Conservation (phyloP, 129 eudicot species). For the Helichrysum umbraculigerum region DNA sequence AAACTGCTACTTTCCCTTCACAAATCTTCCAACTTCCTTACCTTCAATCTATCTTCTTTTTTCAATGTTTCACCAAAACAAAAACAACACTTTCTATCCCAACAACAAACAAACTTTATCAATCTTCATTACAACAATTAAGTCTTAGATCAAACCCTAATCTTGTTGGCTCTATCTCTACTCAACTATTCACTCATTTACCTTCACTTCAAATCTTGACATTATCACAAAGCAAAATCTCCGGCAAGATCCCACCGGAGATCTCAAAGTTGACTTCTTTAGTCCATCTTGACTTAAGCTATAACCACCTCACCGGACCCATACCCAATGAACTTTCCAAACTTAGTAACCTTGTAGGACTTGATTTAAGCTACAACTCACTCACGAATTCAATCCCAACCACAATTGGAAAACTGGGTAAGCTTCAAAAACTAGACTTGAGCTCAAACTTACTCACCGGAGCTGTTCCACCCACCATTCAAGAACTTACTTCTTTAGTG, state of each 20-base stretch:
- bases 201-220: slow-evolving; percentile 74
- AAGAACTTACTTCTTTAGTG: slow-evolving; percentile 41
- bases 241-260: slow-evolving; percentile 55
- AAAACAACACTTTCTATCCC: slow-evolving; percentile 47
- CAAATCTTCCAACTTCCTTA: slow-evolving; percentile 62
- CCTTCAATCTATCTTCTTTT: slow-evolving; percentile 67
- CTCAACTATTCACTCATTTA: slow-evolving; percentile 49
- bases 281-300: slow-evolving; percentile 77
- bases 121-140: slow-evolving; percentile 57
- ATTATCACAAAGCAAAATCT: slow-evolving; percentile 60
- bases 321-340: slow-evolving; percentile 48
- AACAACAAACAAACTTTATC: not conserved
- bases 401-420: slow-evolving; percentile 54
- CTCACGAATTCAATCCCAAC: slow-evolving; percentile 49
- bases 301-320: slow-evolving; percentile 55
- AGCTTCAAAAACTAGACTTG: slow-evolving; percentile 79
- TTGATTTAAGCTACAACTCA: slow-evolving; percentile 79
- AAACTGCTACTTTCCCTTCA: slow-evolving; percentile 58
- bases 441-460: slow-evolving; percentile 72
- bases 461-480: slow-evolving; percentile 44
- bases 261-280: slow-evolving; percentile 43
- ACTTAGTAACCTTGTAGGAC: slow-evolving; percentile 54
- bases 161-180: slow-evolving; percentile 61
- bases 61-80: slow-evolving; percentile 53
- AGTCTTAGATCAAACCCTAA: slow-evolving; percentile 68